phyloP scores from a whole-genome alignment of 2,329 filamentous ascomycete species.

The Ascochyta rabiei region DNA sequence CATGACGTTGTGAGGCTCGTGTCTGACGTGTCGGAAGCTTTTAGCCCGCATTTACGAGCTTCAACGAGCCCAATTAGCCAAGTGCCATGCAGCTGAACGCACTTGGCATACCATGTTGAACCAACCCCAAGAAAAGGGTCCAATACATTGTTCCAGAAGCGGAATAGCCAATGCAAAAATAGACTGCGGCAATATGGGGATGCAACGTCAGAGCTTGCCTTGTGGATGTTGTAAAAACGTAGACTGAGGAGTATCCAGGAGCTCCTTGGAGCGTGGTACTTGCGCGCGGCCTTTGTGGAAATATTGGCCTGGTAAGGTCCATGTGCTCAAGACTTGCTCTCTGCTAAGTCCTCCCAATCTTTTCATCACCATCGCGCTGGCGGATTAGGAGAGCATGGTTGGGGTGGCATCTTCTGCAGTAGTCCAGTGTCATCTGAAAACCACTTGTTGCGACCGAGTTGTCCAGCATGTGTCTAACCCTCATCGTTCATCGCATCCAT shows the following conservation, averaged over 20 bases:
- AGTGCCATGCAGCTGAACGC: constrained; percentile 7
- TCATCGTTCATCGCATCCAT: background rate
- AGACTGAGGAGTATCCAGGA: constrained; percentile 1
- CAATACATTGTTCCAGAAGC: background rate
- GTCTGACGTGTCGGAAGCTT: constrained; percentile 13
- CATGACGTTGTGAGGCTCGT: constrained; percentile 15
- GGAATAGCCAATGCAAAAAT: background rate
- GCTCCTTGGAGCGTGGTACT: background rate
- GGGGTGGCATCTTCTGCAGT: background rate
- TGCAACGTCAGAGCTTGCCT: constrained; percentile 10
- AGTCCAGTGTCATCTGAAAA: background rate
- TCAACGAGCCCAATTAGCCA: constrained; percentile 4
- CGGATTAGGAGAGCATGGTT: background rate
- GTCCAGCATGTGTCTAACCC: background rate
- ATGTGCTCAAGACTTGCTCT: background rate
- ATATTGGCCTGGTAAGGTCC: background rate
- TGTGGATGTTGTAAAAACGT: background rate
- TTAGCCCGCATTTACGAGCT: constrained; percentile 8
- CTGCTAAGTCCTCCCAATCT: background rate
- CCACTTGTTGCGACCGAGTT: background rate
- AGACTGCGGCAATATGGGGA: background rate
- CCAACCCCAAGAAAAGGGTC: constrained; percentile 12
- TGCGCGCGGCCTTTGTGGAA: background rate
- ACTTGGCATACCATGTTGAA: constrained; percentile 2
- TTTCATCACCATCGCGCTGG: background rate